Evolutionary conservation across 495 filamentous ascomycete genomes (phyloP), one percentile per base, ranked within the genome.

Genomic region (Penicillium diatomitis): DNA sequence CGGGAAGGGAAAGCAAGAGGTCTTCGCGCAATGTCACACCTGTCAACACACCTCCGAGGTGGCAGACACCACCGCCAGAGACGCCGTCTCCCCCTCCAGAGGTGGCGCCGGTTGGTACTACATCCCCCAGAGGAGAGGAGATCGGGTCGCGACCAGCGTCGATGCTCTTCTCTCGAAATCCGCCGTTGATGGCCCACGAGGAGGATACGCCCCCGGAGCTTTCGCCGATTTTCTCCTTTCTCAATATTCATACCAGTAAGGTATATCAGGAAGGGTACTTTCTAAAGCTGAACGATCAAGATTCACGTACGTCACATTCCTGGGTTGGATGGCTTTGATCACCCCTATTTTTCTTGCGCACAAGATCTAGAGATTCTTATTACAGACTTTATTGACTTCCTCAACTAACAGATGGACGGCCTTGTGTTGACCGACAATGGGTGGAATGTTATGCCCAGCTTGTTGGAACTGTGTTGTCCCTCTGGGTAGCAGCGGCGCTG

Each of bases 221-320:
- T 33, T 86, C 88, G 65, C 92, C 88, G 28, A 92, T 97, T 55
- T 97, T 97, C 66, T 86, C 80, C 45, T 91, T 87, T 58, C 78
- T 98, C 43, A 98, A 96, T 67, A 95, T 85, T 65, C 94, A 97
- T 67, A 81, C 80, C 8, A 96, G 96, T 65, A 98, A 97, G 70
- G 71, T 97, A 41, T 98, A 96, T 63, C 88, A 96, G 40, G 92
- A 98, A 68, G 92, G 92, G 9, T 98, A 97, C 62, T 97, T 98
- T 51, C 62, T 98, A 57, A 98, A 97, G 64, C 66, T 97, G 38
- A 90, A 94, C 66, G 92, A 98, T 61, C 76, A 95, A 50, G 92
- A 96, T 65, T 82, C 79, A 37, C 80, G 90, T 96, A 77, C 46
- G 86, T 77, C 30, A 2, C 3, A 27, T 10, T 11, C 43, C 27